Evolutionary conservation across 192 early-diverging fungal genomes (phyloP), one percentile per base, ranked within the genome.

Genomic region (Coemansia sp.): DNA sequence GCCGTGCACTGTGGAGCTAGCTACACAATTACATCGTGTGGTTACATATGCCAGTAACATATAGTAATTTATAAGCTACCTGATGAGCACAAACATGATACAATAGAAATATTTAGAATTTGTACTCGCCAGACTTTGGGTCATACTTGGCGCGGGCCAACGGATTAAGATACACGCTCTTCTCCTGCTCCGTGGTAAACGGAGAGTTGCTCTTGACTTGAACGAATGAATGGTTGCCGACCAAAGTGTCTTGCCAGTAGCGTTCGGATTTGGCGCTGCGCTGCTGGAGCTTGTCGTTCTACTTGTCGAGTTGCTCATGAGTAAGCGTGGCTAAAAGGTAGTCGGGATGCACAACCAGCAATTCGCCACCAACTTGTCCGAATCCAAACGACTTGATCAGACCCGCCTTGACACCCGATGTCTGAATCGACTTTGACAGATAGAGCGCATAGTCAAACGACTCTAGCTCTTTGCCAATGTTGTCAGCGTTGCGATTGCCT

Each of bases 351-450:
- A 96, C 75, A 55, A 96, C 80, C 2, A 96, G 85, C 15, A 95
- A 73, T 75, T 96, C 95, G 75, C 91, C 94, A 66, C 95, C 95
- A 54, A 92, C 93, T 83, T 96, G 95, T 40, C 95, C 95, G 84
- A 96, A 96, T 64, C 95, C 94, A 77, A 96, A 96, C 31, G 88
- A 91, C 84, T 95, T 96, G 16, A 92, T 75, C 40, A 92, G 59
- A 46, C 77, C 91, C 0, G 91, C 90, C 64, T 88, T 88, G 70
- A 91, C 81, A 31, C 90, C 90, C 65, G 87, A 75, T 6, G 90
- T 93, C 57, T 90, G 86, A 63, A 93, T 85, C 2, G 89, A 75
- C 63, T 81, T 85, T 47, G 90, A 92, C n/a, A 93, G 91, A 82
- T 94, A 97, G 27, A 95, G 69, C 49, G 93, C 82, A 79, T 94